Evolutionary conservation across 1,284 basidiomycete species (phyloP).

Genomic region (Ustilago vetiveriae): DNA sequence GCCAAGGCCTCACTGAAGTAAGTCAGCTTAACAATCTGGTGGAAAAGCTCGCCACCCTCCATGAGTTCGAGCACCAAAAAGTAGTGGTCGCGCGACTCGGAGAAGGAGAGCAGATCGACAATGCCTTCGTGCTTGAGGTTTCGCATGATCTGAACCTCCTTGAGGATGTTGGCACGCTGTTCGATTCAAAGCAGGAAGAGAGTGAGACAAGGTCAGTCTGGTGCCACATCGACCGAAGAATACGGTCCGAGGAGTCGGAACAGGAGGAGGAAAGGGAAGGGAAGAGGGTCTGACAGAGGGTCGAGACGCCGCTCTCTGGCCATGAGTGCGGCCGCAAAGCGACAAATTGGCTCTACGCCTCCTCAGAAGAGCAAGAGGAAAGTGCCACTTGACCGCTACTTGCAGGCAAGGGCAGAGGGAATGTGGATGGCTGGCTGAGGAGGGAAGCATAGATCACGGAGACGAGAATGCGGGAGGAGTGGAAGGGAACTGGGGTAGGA

Average conservation of each 20-base stretch:
- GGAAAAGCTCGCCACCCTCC: conserved; percentile 95
- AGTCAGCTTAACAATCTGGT: conserved; percentile 98
- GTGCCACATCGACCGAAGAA: too few species aligned
- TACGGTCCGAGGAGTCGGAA: not conserved
- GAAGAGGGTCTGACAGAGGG: conserved; percentile 9
- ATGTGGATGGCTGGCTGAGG: too few species aligned
- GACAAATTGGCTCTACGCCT: conserved; percentile 25
- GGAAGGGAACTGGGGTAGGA: too few species aligned
- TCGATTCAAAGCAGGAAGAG: conserved; percentile 20
- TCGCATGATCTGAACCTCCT: conserved; percentile 99
- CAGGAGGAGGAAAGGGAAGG: not conserved
- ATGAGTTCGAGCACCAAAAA: conserved; percentile 86
- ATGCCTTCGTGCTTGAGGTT: conserved; percentile 88
- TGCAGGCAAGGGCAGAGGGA: conserved; percentile 2
- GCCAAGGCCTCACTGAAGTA: conserved; percentile 84
- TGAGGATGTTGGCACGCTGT: conserved; percentile 96
- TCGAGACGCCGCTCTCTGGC: conserved; percentile 39
- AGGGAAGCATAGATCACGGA: too few species aligned
- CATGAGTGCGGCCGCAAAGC: conserved; percentile 47
- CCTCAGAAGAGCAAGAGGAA: not conserved
- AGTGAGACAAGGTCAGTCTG: conserved; percentile 30
- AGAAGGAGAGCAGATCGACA: conserved; percentile 71
- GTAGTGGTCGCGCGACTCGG: conserved; percentile 91
- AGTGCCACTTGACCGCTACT: not conserved
- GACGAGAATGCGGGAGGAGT: too few species aligned